Evolutionary conservation across 257 asterid genomes (phyloP).

Genomic region (Ilex asprella): DNA sequence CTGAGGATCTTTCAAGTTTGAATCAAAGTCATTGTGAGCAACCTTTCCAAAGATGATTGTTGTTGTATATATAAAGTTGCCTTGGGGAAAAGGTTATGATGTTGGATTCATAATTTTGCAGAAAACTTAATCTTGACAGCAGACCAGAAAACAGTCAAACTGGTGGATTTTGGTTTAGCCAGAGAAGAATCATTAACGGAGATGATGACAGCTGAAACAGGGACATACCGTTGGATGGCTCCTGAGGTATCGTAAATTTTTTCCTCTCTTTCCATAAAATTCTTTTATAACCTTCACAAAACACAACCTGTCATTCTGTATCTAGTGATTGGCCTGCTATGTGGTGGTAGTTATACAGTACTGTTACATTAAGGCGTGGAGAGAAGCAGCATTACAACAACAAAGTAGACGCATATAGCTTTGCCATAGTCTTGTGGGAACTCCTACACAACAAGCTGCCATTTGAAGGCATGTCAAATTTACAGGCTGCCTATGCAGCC

Average conservation of each 20-base stretch:
- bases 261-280: no score
- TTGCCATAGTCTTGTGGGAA: slow-evolving; percentile 97
- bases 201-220: slow-evolving; percentile 99
- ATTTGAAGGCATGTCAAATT: slow-evolving; percentile 91
- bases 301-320: no score
- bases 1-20: no score
- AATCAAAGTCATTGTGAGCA: no score
- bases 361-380: slow-evolving; percentile 91
- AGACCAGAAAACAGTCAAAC: slow-evolving; percentile 69
- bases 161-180: slow-evolving; percentile 95
- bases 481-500: slow-evolving; percentile 99
- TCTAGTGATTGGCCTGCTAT: neutral
- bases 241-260: slow-evolving; percentile 39
- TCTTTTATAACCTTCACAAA: no score
- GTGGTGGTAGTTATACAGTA: slow-evolving; percentile 72
- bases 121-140: slow-evolving; percentile 87
- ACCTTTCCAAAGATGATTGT: no score
- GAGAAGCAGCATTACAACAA: slow-evolving; percentile 97
- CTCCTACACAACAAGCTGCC: slow-evolving; percentile 75
- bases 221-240: slow-evolving; percentile 99
- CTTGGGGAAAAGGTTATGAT: neutral
- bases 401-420: slow-evolving; percentile 94
- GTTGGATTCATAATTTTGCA: slow-evolving; percentile 22
- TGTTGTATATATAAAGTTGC: no score
- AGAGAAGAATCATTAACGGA: slow-evolving; percentile 96